Percentiles rank a stretch among this genome's conserved stretches.
Conservation (phyloP, 2,329 filamentous ascomycete species). For the Lasiodiplodia sp. region DNA sequence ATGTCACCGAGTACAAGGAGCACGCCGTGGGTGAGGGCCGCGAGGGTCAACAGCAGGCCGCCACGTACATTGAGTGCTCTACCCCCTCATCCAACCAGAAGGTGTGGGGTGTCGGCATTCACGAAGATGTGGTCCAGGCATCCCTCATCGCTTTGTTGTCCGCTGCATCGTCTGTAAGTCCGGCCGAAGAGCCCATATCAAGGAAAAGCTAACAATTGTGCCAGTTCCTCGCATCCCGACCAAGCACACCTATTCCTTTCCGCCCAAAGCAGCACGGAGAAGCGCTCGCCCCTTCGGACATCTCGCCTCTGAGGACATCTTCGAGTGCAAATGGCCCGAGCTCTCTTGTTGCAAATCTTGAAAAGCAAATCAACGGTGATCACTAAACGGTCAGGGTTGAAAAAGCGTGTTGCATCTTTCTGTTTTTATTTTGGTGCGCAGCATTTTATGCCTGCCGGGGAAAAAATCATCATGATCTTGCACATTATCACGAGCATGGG, state of each 20-base stretch:
- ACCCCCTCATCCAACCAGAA: conserved; percentile 70
- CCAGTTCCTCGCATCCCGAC: conserved; percentile 76
- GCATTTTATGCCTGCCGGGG: not conserved
- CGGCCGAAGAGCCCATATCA: conserved; percentile 8
- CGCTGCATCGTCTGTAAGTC: conserved; percentile 83
- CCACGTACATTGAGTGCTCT: conserved; percentile 91
- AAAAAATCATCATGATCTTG: conserved; percentile 13
- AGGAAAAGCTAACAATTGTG: conserved; percentile 4
- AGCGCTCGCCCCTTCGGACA: conserved; percentile 38
- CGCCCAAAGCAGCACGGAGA: conserved; percentile 61
- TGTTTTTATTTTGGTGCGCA: conserved; percentile 7
- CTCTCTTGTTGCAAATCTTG: conserved; percentile 29
- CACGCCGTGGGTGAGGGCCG: conserved; percentile 87
- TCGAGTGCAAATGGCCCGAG: not conserved
- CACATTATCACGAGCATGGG: conserved; percentile 11
- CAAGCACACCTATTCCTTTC: conserved; percentile 72
- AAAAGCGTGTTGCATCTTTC: conserved; percentile 26
- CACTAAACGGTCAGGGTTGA: conserved; percentile 9
- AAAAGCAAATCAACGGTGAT: conserved; percentile 29
- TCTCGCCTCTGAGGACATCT: conserved; percentile 37
- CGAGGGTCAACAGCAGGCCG: conserved; percentile 91
- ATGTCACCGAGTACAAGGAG: conserved; percentile 95
- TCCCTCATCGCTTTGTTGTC: conserved; percentile 85
- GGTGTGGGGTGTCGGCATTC: conserved; percentile 91
- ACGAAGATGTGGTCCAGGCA: conserved; percentile 90